Percentiles rank a stretch among this genome's conserved stretches.
Conservation (phyloP, 2,329 filamentous ascomycete species). For the Trichoderma koningii region DNA sequence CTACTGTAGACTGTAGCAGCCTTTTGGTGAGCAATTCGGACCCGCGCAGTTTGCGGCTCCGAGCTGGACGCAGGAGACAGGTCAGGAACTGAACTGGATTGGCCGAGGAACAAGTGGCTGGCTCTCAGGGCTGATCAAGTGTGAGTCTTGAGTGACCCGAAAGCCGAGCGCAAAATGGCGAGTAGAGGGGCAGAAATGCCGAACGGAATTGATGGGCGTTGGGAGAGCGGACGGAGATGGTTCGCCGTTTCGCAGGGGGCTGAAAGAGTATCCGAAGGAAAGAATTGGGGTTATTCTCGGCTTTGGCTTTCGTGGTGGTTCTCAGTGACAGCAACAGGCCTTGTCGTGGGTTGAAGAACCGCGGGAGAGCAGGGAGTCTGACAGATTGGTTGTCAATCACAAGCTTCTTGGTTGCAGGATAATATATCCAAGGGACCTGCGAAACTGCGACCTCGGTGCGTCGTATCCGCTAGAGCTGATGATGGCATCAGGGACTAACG, state of each 20-base stretch:
- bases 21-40: too few species aligned
- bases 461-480: not conserved
- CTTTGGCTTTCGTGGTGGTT: not conserved
- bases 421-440: too few species aligned
- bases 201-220: not conserved
- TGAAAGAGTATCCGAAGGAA: slow-evolving; percentile 3
- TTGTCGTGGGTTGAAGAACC: not conserved
- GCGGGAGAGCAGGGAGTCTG: too few species aligned
- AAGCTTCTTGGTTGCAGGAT: not conserved
- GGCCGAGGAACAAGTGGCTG: not conserved
- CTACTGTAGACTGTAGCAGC: too few species aligned
- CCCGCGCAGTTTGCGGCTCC: too few species aligned
- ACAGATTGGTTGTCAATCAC: too few species aligned
- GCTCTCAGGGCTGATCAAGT: not conserved
- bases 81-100: not conserved
- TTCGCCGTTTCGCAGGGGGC: not conserved
- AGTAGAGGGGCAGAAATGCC: slow-evolving; percentile 15
- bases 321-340: not conserved
- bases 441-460: slow-evolving; percentile 12
- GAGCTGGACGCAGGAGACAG: not conserved
- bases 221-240: slow-evolving; percentile 1
- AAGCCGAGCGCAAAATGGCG: not conserved
- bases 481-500: slow-evolving; percentile 15
- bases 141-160: not conserved
- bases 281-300: not conserved